Evolutionary conservation across 2,329 filamentous ascomycete genomes (phyloP).

Genomic region (Biscogniauxia mediterranea): DNA sequence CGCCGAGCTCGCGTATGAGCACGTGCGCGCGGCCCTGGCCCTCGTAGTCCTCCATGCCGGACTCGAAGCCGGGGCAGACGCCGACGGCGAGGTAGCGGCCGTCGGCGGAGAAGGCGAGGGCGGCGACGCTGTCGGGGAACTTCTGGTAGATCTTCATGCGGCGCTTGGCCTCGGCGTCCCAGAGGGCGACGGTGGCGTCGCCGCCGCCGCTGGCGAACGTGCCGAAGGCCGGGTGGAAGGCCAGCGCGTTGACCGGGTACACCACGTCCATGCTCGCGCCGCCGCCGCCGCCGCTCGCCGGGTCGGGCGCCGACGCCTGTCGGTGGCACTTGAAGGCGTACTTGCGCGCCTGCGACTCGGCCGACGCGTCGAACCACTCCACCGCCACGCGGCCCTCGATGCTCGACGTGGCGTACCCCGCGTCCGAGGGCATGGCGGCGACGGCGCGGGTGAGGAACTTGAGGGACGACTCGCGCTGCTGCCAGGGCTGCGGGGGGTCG

Average conservation of each 20-base stretch:
- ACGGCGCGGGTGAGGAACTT: constrained; percentile 95
- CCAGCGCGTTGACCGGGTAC: constrained; percentile 85
- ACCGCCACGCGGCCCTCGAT: constrained; percentile 96
- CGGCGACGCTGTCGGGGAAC: constrained; percentile 74
- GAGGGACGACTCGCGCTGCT: constrained; percentile 87
- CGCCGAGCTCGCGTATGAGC: constrained; percentile 77
- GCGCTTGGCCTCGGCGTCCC: constrained; percentile 89
- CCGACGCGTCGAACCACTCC: constrained; percentile 93
- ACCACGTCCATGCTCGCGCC: constrained; percentile 68
- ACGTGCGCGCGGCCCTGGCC: constrained; percentile 73
- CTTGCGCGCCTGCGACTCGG: constrained; percentile 85
- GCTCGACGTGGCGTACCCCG: constrained; percentile 85
- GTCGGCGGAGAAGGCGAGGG: constrained; percentile 72
- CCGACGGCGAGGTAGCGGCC: constrained; percentile 78
- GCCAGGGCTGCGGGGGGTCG: constrained; percentile 70
- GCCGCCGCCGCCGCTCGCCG: constrained; percentile 49
- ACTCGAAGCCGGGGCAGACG: constrained; percentile 86
- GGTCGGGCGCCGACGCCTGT: constrained; percentile 41
- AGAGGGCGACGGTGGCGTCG: constrained; percentile 87
- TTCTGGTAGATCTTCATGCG: constrained; percentile 87
- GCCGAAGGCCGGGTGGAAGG: constrained; percentile 79
- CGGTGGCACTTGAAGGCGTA: constrained; percentile 99
- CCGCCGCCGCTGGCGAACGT: constrained; percentile 89
- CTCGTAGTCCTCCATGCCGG: constrained; percentile 74
- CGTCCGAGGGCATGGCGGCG: constrained; percentile 94